Evolutionary conservation across 2,329 filamentous ascomycete species (phyloP).

Genomic region (Aspergillus nomiae): DNA sequence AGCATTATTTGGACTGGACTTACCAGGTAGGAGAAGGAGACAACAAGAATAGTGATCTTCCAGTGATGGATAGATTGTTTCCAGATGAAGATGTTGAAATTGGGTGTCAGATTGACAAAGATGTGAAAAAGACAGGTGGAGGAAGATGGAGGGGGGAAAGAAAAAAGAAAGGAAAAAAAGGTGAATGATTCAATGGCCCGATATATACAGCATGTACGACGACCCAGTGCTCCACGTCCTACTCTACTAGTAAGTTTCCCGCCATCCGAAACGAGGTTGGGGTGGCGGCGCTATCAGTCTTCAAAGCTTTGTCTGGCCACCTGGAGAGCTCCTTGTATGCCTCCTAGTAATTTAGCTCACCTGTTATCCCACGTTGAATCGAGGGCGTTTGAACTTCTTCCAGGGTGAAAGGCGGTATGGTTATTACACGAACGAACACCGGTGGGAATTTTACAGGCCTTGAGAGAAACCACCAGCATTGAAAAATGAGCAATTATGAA

Average conservation of each 20-base stretch:
- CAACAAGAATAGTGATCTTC: background rate
- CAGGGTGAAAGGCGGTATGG: background rate
- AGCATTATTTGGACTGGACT: background rate
- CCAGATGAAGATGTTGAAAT: background rate
- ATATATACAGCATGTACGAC: conserved; percentile 23
- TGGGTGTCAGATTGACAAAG: conserved; percentile 3
- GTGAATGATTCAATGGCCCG: conserved; percentile 11
- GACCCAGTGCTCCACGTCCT: conserved; percentile 3
- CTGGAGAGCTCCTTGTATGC: conserved; percentile 8
- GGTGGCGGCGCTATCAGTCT: conserved; percentile 25
- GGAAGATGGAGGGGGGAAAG: background rate
- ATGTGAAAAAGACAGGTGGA: background rate
- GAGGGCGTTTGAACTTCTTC: background rate
- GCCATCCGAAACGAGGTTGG: conserved; percentile 17
- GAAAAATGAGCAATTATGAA: background rate
- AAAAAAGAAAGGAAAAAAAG: background rate
- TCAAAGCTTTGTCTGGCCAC: conserved; percentile 20
- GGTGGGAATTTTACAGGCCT: background rate
- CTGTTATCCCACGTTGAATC: background rate
- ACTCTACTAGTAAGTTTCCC: conserved; percentile 1
- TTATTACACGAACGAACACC: background rate
- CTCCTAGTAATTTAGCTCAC: conserved; percentile 2
- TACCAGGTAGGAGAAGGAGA: background rate
- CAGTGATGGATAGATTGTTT: background rate
- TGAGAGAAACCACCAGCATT: background rate